These are phyloP conservation scores for Schizonepeta tenuifolia DNA, from an alignment of 257 asterid genomes.

Conservation along the genomic window DNA sequence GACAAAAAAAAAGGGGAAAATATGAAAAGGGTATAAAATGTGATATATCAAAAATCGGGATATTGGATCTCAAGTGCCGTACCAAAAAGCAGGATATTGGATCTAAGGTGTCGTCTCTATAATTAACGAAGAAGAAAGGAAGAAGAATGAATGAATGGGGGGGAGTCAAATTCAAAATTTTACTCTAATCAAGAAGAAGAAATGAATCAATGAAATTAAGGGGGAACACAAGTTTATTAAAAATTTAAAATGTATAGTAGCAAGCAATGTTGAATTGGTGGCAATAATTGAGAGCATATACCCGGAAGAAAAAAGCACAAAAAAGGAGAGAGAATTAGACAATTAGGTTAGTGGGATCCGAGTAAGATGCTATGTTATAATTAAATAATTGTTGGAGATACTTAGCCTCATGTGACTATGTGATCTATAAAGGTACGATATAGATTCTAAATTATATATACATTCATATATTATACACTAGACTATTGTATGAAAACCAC, in stretches of 20 bases:
- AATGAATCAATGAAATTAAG: background rate
- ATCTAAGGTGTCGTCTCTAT: too few species aligned
- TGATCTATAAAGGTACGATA: too few species aligned
- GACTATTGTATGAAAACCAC: too few species aligned
- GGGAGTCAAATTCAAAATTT: background rate
- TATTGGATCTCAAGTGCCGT: too few species aligned
- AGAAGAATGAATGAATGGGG: background rate
- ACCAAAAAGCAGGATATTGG: too few species aligned
- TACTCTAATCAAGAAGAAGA: background rate
- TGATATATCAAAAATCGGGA: too few species aligned
- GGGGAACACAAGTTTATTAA: background rate
- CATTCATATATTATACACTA: too few species aligned
- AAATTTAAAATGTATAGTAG: background rate
- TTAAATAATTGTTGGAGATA: background rate
- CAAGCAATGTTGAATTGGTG: background rate
- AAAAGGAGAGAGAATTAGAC: background rate
- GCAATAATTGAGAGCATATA: background rate
- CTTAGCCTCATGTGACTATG: too few species aligned
- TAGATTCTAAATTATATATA: too few species aligned
- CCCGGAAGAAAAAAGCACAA: background rate
- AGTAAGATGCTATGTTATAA: background rate
- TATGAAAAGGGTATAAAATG: too few species aligned
- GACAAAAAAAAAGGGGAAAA: too few species aligned
- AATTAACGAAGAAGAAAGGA: too few species aligned
- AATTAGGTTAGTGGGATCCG: background rate